Percentiles rank a stretch among this genome's conserved stretches.
These are phyloP conservation scores for Coix lacrymajobi DNA, from an alignment of 176 grass and related monocot genomes.

Conservation along the genomic window DNA sequence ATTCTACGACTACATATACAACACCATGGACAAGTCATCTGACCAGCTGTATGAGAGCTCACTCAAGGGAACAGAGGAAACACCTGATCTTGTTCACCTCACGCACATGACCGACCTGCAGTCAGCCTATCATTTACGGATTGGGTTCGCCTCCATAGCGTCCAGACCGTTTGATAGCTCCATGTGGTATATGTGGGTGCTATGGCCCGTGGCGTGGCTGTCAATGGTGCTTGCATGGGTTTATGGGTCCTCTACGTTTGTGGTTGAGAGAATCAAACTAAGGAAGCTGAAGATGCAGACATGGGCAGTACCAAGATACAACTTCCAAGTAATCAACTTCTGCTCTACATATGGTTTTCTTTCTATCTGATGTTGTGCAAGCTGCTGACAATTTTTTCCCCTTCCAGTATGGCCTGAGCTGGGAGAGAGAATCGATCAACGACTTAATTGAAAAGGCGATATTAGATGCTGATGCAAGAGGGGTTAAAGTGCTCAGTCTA, in stretches of 20 bases:
- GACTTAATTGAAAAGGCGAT: constrained; percentile 86
- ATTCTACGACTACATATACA: constrained; percentile 91
- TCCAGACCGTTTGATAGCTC: constrained; percentile 54
- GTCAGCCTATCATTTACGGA: constrained; percentile 67
- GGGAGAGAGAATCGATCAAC: constrained; percentile 84
- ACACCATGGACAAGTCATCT: constrained; percentile 77
- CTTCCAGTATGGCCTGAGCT: constrained; percentile 60
- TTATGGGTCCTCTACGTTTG: constrained; percentile 66
- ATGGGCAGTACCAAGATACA: constrained; percentile 86
- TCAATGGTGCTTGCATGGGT: constrained; percentile 69
- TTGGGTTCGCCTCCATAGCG: constrained; percentile 82
- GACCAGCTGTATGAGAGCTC: constrained; percentile 70
- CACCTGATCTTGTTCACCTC: constrained; percentile 65
- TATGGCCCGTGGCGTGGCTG: constrained; percentile 60
- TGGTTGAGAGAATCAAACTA: constrained; percentile 69
- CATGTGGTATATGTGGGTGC: constrained; percentile 52
- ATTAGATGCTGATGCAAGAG: constrained; percentile 71
- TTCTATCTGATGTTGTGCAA: constrained; percentile 1
- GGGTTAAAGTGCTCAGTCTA: constrained; percentile 74
- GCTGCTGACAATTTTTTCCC: background rate
- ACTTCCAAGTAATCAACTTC: constrained; percentile 64
- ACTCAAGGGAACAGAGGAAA: constrained; percentile 65
- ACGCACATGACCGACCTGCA: constrained; percentile 75
- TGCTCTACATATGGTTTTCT: background rate
- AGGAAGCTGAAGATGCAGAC: constrained; percentile 70